These are phyloP conservation scores for Cladosporium sp. DNA, from an alignment of 2,329 filamentous ascomycete genomes.

Conservation along the genomic window DNA sequence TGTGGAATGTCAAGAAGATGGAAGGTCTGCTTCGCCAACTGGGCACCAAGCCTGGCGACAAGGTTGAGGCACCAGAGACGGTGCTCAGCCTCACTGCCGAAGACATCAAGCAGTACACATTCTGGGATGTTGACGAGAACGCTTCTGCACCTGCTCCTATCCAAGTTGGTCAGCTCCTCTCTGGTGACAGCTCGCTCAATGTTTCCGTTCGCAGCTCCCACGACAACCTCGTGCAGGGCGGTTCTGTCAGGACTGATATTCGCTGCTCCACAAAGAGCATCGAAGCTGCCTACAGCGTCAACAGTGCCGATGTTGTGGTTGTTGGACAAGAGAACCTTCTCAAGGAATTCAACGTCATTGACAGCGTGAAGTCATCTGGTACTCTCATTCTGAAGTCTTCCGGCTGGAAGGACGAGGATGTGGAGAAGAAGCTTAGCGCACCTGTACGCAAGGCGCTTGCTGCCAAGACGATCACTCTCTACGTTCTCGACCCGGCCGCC, in stretches of 20 bases:
- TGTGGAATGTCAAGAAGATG: constrained; percentile 57
- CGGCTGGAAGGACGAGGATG: constrained; percentile 78
- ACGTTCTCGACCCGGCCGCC: constrained; percentile 67
- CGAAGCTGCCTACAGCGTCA: constrained; percentile 77
- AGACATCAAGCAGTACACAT: constrained; percentile 75
- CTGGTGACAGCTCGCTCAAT: constrained; percentile 57
- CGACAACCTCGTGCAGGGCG: constrained; percentile 66
- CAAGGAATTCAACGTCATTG: constrained; percentile 69
- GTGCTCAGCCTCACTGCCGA: constrained; percentile 41
- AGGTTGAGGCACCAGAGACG: constrained; percentile 31
- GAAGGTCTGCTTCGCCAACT: constrained; percentile 46
- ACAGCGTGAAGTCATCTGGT: constrained; percentile 65
- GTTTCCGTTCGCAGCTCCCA: constrained; percentile 56
- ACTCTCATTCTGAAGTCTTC: constrained; percentile 72
- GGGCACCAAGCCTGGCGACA: constrained; percentile 36
- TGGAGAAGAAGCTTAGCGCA: constrained; percentile 78
- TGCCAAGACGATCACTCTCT: constrained; percentile 66
- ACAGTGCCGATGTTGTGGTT: constrained; percentile 72
- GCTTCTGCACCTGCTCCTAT: constrained; percentile 61
- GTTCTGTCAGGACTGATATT: constrained; percentile 77
- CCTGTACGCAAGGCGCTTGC: constrained; percentile 67
- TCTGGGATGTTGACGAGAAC: constrained; percentile 87
- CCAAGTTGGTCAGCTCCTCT: constrained; percentile 56
- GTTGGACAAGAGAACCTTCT: constrained; percentile 78
- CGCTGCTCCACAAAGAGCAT: constrained; percentile 77